phyloP scores from a whole-genome alignment of 345 rosid species.

The Rhizophora apiculata region DNA sequence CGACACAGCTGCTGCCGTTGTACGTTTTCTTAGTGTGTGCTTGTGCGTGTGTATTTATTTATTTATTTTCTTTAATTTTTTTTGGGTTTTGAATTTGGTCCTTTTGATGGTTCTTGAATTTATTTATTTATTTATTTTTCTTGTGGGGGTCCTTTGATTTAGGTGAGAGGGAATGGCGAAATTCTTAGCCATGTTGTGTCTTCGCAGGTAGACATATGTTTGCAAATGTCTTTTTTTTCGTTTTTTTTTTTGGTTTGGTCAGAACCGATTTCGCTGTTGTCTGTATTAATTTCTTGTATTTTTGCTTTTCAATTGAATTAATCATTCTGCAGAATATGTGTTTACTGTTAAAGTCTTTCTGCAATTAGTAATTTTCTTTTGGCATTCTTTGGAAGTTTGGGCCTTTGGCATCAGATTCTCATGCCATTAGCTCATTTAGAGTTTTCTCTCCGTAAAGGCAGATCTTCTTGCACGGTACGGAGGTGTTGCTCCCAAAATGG shows the following conservation, averaged over 20 bases:
- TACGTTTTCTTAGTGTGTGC: conserved; percentile 29
- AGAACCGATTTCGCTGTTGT: background rate
- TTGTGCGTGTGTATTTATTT: background rate
- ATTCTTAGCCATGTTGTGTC: conserved; percentile 90
- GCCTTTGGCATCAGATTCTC: background rate
- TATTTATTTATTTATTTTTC: background rate
- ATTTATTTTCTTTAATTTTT: background rate
- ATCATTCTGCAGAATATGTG: too few species aligned
- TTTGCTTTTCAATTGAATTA: background rate
- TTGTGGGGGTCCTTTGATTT: conserved; percentile 9
- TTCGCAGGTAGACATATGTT: conserved; percentile 65
- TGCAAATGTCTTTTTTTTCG: background rate
- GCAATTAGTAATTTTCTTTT: too few species aligned
- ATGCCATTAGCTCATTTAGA: conserved; percentile 13
- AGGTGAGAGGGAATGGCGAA: conserved; percentile 85
- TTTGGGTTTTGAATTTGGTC: conserved; percentile 1
- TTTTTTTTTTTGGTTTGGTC: background rate
- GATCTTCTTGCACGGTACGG: conserved; percentile 82
- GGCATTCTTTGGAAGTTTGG: too few species aligned
- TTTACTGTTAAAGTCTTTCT: too few species aligned
- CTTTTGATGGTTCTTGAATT: background rate
- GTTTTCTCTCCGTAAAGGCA: conserved; percentile 47
- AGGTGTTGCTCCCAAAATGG: conserved; percentile 94
- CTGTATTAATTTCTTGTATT: background rate
- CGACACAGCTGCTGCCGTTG: conserved; percentile 95